Evolutionary conservation across 805 yeast species (phyloP).

Genomic region (Wickerhamiella sorbophila): DNA sequence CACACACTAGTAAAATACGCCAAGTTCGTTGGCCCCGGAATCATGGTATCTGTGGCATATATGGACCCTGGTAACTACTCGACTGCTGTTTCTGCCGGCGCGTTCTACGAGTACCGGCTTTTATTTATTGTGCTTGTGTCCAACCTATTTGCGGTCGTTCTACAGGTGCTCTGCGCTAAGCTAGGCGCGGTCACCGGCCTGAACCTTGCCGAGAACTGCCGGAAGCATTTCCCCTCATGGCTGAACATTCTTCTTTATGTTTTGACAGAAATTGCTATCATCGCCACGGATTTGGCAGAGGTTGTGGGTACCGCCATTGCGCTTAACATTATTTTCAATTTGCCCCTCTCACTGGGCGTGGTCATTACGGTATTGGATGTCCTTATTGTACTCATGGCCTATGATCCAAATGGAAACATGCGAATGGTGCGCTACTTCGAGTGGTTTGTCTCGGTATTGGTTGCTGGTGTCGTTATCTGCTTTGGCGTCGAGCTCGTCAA

Average conservation of each 20-base stretch:
- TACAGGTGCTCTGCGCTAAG: constrained; percentile 73
- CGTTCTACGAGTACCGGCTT: constrained; percentile 57
- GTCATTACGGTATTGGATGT: constrained; percentile 71
- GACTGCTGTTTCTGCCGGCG: constrained; percentile 81
- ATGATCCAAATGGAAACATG: constrained; percentile 64
- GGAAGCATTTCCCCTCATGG: constrained; percentile 52
- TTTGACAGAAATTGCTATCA: constrained; percentile 73
- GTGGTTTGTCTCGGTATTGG: constrained; percentile 54
- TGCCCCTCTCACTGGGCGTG: constrained; percentile 67
- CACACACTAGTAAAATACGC: constrained; percentile 32
- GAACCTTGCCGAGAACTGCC: constrained; percentile 75
- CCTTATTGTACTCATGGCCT: constrained; percentile 59
- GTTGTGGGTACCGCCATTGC: constrained; percentile 90
- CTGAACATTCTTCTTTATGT: constrained; percentile 48
- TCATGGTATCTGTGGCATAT: constrained; percentile 78
- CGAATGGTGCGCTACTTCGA: constrained; percentile 66
- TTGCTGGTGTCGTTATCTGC: constrained; percentile 59
- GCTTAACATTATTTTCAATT: constrained; percentile 54
- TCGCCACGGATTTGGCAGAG: constrained; percentile 88
- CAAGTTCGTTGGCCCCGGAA: constrained; percentile 73
- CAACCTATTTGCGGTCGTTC: constrained; percentile 69
- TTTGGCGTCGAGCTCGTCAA: constrained; percentile 51
- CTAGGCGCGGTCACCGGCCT: constrained; percentile 82
- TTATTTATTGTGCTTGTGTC: constrained; percentile 60
- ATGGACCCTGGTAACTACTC: constrained; percentile 93